Conservation (phyloP, 2,329 filamentous ascomycete species). For the Fusarium camptoceras region DNA sequence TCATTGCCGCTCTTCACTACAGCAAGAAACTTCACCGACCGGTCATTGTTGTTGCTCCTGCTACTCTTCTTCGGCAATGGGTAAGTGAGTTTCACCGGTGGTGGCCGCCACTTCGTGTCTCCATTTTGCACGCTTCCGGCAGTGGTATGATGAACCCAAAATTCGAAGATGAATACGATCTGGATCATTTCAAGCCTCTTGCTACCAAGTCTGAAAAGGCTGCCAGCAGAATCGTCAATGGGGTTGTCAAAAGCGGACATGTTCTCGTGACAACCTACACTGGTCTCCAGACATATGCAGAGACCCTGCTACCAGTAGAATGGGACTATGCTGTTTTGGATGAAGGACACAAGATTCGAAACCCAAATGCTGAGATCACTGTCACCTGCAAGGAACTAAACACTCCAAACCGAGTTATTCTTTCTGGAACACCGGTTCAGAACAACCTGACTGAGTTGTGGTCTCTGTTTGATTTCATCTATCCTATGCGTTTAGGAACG, state of each 20-base stretch:
- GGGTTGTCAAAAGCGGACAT: slow-evolving; percentile 86
- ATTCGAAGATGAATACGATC: slow-evolving; percentile 65
- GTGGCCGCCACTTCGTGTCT: slow-evolving; percentile 99
- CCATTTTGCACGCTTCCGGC: slow-evolving; percentile 93
- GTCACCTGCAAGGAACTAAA: slow-evolving; percentile 94
- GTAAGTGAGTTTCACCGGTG: slow-evolving; percentile 98
- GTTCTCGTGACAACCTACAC: slow-evolving; percentile 96
- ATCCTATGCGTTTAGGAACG: slow-evolving; percentile 93
- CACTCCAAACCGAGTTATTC: slow-evolving; percentile 89
- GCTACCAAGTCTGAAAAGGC: slow-evolving; percentile 61
- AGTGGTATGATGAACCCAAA: slow-evolving; percentile 95
- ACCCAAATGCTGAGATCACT: slow-evolving; percentile 94
- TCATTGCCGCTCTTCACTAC: slow-evolving; percentile 91
- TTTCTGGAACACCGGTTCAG: slow-evolving; percentile 97
- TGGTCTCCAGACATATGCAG: slow-evolving; percentile 91
- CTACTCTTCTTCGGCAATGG: slow-evolving; percentile 96
- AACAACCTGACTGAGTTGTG: slow-evolving; percentile 96
- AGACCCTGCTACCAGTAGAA: slow-evolving; percentile 82
- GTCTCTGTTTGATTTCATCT: slow-evolving; percentile 98
- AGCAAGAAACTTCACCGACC: slow-evolving; percentile 87
- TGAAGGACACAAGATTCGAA: slow-evolving; percentile 97
- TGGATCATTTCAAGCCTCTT: slow-evolving; percentile 56
- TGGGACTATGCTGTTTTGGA: slow-evolving; percentile 97
- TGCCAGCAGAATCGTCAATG: slow-evolving; percentile 83
- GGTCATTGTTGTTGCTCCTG: slow-evolving; percentile 91